Evolutionary conservation across 306 rosid species (phyloP).

Genomic region (Corylus heterophylla): DNA sequence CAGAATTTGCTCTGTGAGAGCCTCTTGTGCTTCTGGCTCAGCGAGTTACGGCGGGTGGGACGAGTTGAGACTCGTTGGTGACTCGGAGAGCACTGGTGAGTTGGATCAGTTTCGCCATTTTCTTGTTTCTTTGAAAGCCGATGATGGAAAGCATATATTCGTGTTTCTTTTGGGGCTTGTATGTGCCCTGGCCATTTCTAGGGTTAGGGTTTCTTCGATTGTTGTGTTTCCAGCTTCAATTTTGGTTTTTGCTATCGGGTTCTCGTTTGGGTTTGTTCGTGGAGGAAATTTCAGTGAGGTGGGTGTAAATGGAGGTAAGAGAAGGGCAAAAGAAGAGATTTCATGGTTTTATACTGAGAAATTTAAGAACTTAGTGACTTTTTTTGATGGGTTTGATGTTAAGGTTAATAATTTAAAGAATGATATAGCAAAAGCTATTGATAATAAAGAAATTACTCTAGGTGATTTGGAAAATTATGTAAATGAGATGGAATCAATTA

Average conservation of each 20-base stretch:
- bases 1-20: slow-evolving; percentile 36
- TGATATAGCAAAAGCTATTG: slow-evolving; percentile 55
- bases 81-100: slow-evolving; percentile 50
- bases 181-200: slow-evolving; percentile 82
- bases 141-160: slow-evolving; percentile 62
- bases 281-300: slow-evolving; percentile 45
- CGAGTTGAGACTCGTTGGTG: slow-evolving; percentile 37
- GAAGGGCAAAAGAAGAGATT: slow-evolving; percentile 51
- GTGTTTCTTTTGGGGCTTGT: slow-evolving; percentile 64
- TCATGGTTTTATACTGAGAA: slow-evolving; percentile 44
- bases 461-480: slow-evolving; percentile 63
- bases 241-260: slow-evolving; percentile 73
- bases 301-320: slow-evolving; percentile 50
- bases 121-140: slow-evolving; percentile 60
- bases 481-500: slow-evolving; percentile 43
- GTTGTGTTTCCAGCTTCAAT: slow-evolving; percentile 72
- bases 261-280: slow-evolving; percentile 63
- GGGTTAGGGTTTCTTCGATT: slow-evolving; percentile 81
- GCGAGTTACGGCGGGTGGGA: slow-evolving; percentile 85
- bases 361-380: slow-evolving; percentile 47
- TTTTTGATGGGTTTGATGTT: slow-evolving; percentile 56
- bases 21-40: slow-evolving; percentile 40
- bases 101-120: slow-evolving; percentile 54
- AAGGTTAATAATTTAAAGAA: slow-evolving; percentile 49
- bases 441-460: slow-evolving; percentile 51